A percentile compares a stretch with the other conserved stretches of the same genome.
phyloP scores from a whole-genome alignment of 176 grass and related monocot genomes.

The Bromus sterilis region DNA sequence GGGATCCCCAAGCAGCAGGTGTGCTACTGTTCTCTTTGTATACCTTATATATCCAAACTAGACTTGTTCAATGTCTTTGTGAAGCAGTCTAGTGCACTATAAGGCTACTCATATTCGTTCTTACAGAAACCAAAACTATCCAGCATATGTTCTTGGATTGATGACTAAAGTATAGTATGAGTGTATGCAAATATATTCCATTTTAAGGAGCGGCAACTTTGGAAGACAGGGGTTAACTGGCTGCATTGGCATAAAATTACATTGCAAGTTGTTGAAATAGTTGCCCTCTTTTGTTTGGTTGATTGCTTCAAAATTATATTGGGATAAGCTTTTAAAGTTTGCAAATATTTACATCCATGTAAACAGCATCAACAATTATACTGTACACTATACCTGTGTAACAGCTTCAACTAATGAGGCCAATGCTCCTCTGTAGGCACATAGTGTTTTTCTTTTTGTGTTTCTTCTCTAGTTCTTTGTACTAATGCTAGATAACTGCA shows the following conservation, averaged over 20 bases:
- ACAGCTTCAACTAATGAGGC: background rate
- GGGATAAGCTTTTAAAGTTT: background rate
- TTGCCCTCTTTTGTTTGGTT: background rate
- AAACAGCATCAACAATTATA: background rate
- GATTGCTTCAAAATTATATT: background rate
- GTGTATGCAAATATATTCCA: background rate
- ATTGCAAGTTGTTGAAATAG: background rate
- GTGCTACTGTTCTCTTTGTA: background rate
- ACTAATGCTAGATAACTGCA: background rate
- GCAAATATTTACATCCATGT: background rate
- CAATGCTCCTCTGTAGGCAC: background rate
- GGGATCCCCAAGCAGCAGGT: conserved; percentile 97
- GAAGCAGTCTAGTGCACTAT: background rate
- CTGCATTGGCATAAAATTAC: background rate
- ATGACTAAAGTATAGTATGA: background rate
- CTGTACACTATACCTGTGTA: background rate
- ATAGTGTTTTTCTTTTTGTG: background rate
- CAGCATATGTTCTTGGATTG: background rate
- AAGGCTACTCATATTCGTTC: background rate
- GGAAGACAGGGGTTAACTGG: background rate
- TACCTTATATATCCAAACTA: background rate
- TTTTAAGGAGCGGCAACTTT: too few species aligned
- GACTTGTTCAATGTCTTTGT: background rate
- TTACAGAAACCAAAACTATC: background rate
- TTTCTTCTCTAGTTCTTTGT: background rate